Base-by-base conservation (phyloP, 78 protist genomes). In the Bodo saltans region DNA sequence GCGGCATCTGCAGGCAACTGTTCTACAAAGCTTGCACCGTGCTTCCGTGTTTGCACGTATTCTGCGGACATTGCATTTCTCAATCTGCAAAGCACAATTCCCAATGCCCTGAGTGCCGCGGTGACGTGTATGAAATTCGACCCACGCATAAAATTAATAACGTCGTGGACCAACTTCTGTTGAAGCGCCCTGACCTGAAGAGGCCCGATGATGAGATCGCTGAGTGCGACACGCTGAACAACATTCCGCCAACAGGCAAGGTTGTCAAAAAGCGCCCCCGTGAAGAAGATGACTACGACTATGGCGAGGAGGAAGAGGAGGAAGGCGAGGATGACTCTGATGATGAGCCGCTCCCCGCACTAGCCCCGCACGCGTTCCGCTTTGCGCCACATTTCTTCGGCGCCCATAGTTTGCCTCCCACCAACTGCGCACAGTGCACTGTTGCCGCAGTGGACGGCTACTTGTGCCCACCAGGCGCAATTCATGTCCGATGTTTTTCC, bases 21-120 rank as follows among this genome's bases (percentile, higher is more conserved):
- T 42, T 89, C 47, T 17, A 89, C 71, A 89, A 89, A 67, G 74
- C 88, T 69, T 12, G 75, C 26, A 74, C 89, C 29, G 32, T 89
- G 33, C 40, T 89, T 3, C 92, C 92, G 37, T 89, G 92, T 52
- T 72, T 89, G 88, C 92, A 89, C 37, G 82, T 80, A 39, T 89
- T 85, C 67, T 89, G 92, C 70, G 60, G 41, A 1, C 83, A 74
- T 73, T 89, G 92, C 52, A 75, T 78, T 73, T 79, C 89, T 38
- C 71, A 78, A 33, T 89, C 89, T 88, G 69, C 76, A 42, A 86
- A 78, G 26, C 52, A 79, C 42, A 75, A 80, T 27, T 27, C n/a
- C 37, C 69, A 68, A 1, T 89, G 92, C 60, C 92, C 92, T 32
- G 78, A 70, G 53, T 89, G 92, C 67, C 68, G 92, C 28, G 47